Conservation (phyloP, 75 land plant species). For the Chamaecyparis obtusa region DNA sequence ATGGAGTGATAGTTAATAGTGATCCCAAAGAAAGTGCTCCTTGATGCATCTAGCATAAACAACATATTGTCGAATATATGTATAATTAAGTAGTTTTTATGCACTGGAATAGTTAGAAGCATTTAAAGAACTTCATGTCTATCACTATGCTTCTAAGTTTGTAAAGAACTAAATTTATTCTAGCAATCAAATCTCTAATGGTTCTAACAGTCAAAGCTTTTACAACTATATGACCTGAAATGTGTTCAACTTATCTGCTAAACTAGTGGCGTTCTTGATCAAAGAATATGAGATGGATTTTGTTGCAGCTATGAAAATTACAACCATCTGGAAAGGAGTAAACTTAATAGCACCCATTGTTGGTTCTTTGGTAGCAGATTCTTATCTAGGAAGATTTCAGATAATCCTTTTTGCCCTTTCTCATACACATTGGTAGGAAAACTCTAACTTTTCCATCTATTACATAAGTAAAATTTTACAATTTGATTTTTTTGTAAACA, state of each 20-base stretch:
- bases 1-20: too few species aligned
- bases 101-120: too few species aligned
- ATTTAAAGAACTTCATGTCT: too few species aligned
- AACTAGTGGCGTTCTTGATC: conserved; percentile 25
- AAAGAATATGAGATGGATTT: conserved; percentile 22
- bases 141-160: too few species aligned
- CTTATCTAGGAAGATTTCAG: conserved; percentile 36
- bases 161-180: too few species aligned
- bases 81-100: too few species aligned
- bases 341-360: conserved; percentile 24
- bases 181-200: not conserved
- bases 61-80: too few species aligned
- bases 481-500: too few species aligned
- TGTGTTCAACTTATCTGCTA: not conserved
- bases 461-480: not conserved
- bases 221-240: not conserved
- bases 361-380: conserved; percentile 40
- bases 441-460: not conserved
- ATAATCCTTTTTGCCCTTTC: conserved; percentile 22
- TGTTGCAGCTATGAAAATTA: conserved; percentile 20
- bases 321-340: conserved; percentile 31
- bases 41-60: too few species aligned
- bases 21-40: too few species aligned
- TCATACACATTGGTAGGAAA: conserved; percentile 22
- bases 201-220: too few species aligned